Evolutionary conservation across 352 stramenopile species (phyloP).

Genomic region (Globisporangium rhizosaccharum): DNA sequence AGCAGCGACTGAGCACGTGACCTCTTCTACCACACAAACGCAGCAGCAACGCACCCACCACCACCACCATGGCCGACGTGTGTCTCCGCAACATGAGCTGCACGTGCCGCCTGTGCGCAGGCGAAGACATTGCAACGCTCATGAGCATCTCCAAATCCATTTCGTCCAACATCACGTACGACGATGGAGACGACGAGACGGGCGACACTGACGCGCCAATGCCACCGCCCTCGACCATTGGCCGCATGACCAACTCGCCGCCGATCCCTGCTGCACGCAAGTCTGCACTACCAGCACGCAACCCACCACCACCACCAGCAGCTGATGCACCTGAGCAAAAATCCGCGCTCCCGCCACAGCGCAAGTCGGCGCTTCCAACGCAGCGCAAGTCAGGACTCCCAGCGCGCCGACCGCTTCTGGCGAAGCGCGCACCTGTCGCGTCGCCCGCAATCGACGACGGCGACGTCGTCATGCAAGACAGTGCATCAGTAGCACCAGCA

Average conservation of each 20-base stretch:
- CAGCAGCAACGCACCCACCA: not conserved
- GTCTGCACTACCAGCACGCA: constrained; percentile 4
- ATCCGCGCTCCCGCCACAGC: constrained; percentile 1
- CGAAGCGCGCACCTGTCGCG: constrained; percentile 1
- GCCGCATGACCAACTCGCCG: constrained; percentile 43
- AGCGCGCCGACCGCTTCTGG: not conserved
- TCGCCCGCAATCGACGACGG: constrained; percentile 1
- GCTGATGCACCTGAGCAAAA: constrained; percentile 7
- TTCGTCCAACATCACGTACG: constrained; percentile 76
- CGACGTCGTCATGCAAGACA: not conserved
- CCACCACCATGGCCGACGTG: constrained; percentile 56
- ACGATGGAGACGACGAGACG: constrained; percentile 26
- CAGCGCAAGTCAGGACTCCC: not conserved
- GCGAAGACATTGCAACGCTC: constrained; percentile 72
- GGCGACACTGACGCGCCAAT: not conserved
- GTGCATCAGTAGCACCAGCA: not conserved
- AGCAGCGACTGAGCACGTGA: not conserved
- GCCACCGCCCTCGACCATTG: constrained; percentile 20
- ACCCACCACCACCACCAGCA: not conserved
- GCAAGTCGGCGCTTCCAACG: constrained; percentile 4
- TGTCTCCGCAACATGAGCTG: constrained; percentile 87
- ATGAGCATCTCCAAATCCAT: constrained; percentile 80
- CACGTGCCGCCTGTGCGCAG: constrained; percentile 74
- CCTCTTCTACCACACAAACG: not conserved
- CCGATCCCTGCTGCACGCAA: constrained; percentile 19